Percentiles rank a stretch among this genome's conserved stretches.
These are phyloP conservation scores for Selaginella moellendorffii DNA, from an alignment of 75 land plant species.

Conservation along the genomic window DNA sequence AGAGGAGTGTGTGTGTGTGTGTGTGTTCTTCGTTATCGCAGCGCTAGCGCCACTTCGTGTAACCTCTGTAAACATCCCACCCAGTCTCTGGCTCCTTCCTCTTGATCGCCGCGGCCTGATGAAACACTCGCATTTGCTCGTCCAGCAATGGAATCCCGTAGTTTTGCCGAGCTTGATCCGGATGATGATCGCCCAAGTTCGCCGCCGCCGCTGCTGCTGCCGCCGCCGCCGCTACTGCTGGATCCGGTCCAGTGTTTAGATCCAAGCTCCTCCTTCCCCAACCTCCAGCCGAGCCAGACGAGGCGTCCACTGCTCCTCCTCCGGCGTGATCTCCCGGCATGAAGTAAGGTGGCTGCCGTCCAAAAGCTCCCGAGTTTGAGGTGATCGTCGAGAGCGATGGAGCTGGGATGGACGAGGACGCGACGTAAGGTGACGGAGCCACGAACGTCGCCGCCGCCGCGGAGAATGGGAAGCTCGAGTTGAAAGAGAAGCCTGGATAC, in stretches of 20 bases:
- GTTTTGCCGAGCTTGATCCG: background rate
- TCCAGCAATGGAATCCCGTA: slow-evolving; percentile 21
- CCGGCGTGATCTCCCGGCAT: slow-evolving; percentile 33
- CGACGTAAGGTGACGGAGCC: slow-evolving; percentile 16
- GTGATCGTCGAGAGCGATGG: slow-evolving; percentile 26
- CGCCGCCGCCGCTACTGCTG: slow-evolving; percentile 33
- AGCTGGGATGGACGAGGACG: slow-evolving; percentile 17
- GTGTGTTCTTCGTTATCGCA: too few relatives aligned
- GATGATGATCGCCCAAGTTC: background rate
- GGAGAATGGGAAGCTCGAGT: slow-evolving; percentile 37
- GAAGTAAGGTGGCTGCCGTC: slow-evolving; percentile 32
- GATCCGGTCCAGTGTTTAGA: slow-evolving; percentile 76
- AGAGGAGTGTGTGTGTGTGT: too few relatives aligned
- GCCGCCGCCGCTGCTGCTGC: background rate
- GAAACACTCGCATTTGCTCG: slow-evolving; percentile 20
- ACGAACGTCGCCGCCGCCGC: slow-evolving; percentile 30
- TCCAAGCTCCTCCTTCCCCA: slow-evolving; percentile 63
- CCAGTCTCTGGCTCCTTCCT: slow-evolving; percentile 79
- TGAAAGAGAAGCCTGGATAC: slow-evolving; percentile 42
- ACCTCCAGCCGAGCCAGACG: slow-evolving; percentile 22
- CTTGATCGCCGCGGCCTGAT: slow-evolving; percentile 27
- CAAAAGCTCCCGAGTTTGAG: slow-evolving; percentile 33
- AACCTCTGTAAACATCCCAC: slow-evolving; percentile 33
- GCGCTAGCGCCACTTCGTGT: slow-evolving; percentile 2
- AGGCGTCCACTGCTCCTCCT: background rate